phyloP scores from a whole-genome alignment of 2,329 filamentous ascomycete species.

The Clarireedia homoeocarpa region DNA sequence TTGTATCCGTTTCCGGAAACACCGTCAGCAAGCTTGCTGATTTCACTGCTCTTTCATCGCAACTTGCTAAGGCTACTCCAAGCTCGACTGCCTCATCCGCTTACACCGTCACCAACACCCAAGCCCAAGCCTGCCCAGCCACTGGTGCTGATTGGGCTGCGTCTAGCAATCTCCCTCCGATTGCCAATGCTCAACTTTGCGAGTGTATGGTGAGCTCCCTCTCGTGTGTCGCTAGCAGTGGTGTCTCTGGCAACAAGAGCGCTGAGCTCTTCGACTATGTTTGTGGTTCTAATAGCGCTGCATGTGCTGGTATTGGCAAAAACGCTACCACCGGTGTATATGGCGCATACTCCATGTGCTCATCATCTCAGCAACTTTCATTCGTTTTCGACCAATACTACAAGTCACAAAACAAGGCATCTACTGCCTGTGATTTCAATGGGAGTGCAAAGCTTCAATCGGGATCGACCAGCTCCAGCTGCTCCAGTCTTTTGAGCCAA shows the following conservation, averaged over 20 bases:
- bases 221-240: slow-evolving; percentile 57
- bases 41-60: slow-evolving; percentile 63
- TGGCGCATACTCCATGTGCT: slow-evolving; percentile 74
- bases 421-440: slow-evolving; percentile 62
- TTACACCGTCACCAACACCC: slow-evolving; percentile 70
- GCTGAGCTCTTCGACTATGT: slow-evolving; percentile 66
- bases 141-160: slow-evolving; percentile 61
- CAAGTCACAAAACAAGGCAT: slow-evolving; percentile 43
- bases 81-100: slow-evolving; percentile 53
- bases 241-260: slow-evolving; percentile 50
- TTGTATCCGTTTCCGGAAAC: slow-evolving; percentile 55
- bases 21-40: slow-evolving; percentile 62
- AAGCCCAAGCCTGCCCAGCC: slow-evolving; percentile 62
- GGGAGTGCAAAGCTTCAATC: slow-evolving; percentile 53
- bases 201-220: slow-evolving; percentile 74
- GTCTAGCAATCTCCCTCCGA: slow-evolving; percentile 65
- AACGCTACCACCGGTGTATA: slow-evolving; percentile 63
- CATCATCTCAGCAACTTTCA: slow-evolving; percentile 59
- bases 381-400: slow-evolving; percentile 72
- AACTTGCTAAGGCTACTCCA: slow-evolving; percentile 62
- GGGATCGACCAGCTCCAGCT: slow-evolving; percentile 41
- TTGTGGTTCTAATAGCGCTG: slow-evolving; percentile 49
- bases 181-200: slow-evolving; percentile 73
- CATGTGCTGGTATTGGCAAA: slow-evolving; percentile 60
- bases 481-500: slow-evolving; percentile 50